Evolutionary conservation across 179 eudicot genomes (phyloP).

Genomic region (Silene coronaria): DNA sequence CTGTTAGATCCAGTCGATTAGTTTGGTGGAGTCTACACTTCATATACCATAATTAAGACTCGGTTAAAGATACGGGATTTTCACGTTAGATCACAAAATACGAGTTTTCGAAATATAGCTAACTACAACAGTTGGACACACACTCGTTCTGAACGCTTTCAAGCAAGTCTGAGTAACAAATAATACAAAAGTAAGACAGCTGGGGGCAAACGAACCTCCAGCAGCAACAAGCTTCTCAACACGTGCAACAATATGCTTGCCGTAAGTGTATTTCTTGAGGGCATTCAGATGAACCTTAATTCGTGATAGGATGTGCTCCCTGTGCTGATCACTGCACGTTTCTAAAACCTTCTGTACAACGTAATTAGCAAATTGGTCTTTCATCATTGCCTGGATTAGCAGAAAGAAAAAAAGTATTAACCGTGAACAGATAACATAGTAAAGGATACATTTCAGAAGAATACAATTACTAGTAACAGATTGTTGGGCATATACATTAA

Average conservation of each 20-base stretch:
- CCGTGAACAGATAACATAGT: not conserved
- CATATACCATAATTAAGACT: no score
- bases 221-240: slow-evolving; percentile 78
- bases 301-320: slow-evolving; percentile 55
- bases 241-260: slow-evolving; percentile 77
- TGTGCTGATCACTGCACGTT: slow-evolving; percentile 64
- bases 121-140: no score
- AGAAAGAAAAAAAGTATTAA: not conserved
- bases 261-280: slow-evolving; percentile 69
- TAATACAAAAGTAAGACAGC: not conserved
- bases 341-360: slow-evolving; percentile 81
- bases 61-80: no score
- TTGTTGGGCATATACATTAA: no score
- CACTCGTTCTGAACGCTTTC: not conserved
- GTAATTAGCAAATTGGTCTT: slow-evolving; percentile 75
- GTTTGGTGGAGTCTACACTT: no score
- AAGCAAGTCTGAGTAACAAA: not conserved
- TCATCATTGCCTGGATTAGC: slow-evolving; percentile 72
- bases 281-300: slow-evolving; percentile 71
- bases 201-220: slow-evolving; percentile 38
- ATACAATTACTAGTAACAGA: no score
- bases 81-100: no score
- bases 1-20: no score
- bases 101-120: no score
- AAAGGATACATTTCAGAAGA: not conserved